Percentiles rank a stretch among this genome's conserved stretches.
Evolutionary conservation across 176 grass and related monocot genomes (phyloP).

Genomic region (Rhipidocladum racemiflorum): DNA sequence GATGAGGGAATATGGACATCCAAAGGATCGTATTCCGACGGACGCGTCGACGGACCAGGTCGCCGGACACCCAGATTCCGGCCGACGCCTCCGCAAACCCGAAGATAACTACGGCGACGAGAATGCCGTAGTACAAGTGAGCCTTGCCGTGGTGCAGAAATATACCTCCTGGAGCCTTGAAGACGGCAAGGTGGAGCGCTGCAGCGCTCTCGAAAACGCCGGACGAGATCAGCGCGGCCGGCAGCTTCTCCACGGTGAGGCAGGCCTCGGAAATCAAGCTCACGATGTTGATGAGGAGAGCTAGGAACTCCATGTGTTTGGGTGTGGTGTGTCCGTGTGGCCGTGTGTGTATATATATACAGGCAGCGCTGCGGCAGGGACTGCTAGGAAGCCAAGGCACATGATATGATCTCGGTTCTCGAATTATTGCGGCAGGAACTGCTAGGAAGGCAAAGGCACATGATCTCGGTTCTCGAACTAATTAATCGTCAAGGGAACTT

Average conservation of each 20-base stretch:
- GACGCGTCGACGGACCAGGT: neutral
- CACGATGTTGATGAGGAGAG: no score
- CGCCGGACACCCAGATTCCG: neutral
- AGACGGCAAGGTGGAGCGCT: neutral
- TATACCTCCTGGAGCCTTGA: constrained; percentile 7
- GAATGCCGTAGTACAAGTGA: constrained; percentile 1
- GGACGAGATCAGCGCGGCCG: neutral
- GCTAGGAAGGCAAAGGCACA: no score
- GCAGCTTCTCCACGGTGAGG: neutral
- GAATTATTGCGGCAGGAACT: no score
- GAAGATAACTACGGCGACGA: neutral
- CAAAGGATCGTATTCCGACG: neutral
- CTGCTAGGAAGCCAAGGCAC: no score
- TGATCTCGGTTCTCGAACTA: no score
- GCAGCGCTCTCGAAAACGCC: neutral
- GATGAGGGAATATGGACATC: no score
- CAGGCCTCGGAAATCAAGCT: neutral
- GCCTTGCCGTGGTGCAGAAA: neutral
- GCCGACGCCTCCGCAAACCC: neutral
- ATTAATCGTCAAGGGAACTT: no score
- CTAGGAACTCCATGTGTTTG: no score
- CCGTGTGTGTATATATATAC: no score
- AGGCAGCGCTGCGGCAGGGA: no score
- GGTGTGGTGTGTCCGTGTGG: no score
- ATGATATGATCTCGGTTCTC: no score